Evolutionary conservation across 495 filamentous ascomycete genomes (phyloP), one percentile per base, ranked within the genome.

Genomic region (Oleoguttula mirabilis): DNA sequence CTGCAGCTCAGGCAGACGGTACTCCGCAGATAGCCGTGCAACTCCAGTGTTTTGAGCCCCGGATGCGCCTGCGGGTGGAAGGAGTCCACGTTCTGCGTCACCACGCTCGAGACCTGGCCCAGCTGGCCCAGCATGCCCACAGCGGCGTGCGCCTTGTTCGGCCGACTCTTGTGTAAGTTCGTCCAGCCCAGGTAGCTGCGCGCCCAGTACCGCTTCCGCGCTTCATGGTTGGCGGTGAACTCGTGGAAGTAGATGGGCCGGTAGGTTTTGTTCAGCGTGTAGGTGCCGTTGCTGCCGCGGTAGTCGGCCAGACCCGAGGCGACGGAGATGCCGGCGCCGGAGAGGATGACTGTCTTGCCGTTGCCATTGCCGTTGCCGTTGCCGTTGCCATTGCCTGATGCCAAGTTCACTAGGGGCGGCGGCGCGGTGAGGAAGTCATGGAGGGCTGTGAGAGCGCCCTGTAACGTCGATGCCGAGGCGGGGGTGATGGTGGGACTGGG

Each of bases 81-180:
- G 4, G 87, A 94, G 60, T 98, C 90, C 19, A 95, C 88, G 57
- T 96, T 72, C 58, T 98, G 90, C 31, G 90, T 98, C 49, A 98
- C 75, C 21, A 94, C 82, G 21, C 66, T 76, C 37, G 71, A 75
- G 10, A 94, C 62, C 36, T 84, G 57, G 0, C 85, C 88, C 55
- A 85, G 68, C 17, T 71, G 58, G 6, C 76, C 79, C 32, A 98
- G 61, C 42, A 75, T 66, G 28, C 71, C 66, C 21, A 95, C 72
- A 4, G 90, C 86, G 51, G 68, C 65, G 61, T 98, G 90, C 2
- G 77, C 80, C 2, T 66, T 58, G 55, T 96, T 98, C 2, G 90
- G 87, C 54, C 68, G 72, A 14, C 84, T 84, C 33, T 76, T 79
- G 50, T 79, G 58, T 51, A 95, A 65, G 15, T 71, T 82, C 12